Conservation (phyloP, 2,329 filamentous ascomycete species). For the Aspergillus glaucus region DNA sequence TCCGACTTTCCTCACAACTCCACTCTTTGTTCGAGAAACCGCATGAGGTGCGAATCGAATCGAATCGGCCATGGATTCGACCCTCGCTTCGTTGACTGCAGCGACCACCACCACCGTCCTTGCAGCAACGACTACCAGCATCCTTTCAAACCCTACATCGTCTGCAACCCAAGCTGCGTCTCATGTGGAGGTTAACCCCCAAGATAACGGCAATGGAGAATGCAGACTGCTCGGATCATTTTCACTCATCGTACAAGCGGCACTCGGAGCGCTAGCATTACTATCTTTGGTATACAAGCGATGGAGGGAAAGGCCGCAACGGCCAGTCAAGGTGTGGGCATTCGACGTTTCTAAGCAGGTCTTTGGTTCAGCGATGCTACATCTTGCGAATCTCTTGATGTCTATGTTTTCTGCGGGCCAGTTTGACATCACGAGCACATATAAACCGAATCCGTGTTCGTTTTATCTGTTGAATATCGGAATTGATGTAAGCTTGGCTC, state of each 20-base stretch:
- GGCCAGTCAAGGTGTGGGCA: constrained; percentile 93
- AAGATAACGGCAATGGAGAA: constrained; percentile 53
- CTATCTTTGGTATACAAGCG: constrained; percentile 87
- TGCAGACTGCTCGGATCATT: constrained; percentile 86
- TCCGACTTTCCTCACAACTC: not conserved
- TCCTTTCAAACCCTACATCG: not conserved
- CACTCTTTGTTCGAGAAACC: not conserved
- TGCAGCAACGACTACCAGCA: constrained; percentile 2
- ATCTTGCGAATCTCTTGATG: constrained; percentile 91
- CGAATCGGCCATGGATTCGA: not conserved
- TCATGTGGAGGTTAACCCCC: constrained; percentile 14
- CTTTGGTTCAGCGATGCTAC: constrained; percentile 83
- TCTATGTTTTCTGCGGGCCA: constrained; percentile 88
- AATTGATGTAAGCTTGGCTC: constrained; percentile 70
- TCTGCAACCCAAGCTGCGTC: constrained; percentile 14
- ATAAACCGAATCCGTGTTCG: constrained; percentile 85
- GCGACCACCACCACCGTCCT: constrained; percentile 7
- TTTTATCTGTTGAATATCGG: constrained; percentile 92
- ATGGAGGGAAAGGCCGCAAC: constrained; percentile 83
- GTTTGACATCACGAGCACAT: constrained; percentile 50
- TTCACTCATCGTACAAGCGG: constrained; percentile 81
- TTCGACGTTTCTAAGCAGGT: constrained; percentile 98
- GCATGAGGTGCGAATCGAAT: not conserved
- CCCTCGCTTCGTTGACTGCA: not conserved
- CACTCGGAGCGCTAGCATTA: constrained; percentile 75